phyloP scores from a whole-genome alignment of 1,139 yeast species.

The Arxiozyma bovina region DNA sequence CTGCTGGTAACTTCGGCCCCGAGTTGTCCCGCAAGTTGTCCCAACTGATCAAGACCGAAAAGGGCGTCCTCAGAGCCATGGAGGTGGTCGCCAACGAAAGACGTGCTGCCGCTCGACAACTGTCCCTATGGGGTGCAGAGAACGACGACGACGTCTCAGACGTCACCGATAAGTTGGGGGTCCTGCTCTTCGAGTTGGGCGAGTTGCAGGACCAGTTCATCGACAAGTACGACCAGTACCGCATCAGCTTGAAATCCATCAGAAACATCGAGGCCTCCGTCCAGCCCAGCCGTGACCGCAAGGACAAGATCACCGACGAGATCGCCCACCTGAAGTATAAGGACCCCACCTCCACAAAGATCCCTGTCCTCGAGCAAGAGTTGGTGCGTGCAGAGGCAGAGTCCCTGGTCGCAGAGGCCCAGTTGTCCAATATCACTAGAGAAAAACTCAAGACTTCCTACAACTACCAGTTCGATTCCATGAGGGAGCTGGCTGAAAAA shows the following conservation, averaged over 20 bases:
- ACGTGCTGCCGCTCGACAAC: slow-evolving; percentile 75
- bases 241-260: slow-evolving; percentile 70
- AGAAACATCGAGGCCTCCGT: slow-evolving; percentile 82
- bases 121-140: slow-evolving; percentile 77
- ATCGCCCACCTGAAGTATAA: slow-evolving; percentile 76
- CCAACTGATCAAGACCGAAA: slow-evolving; percentile 72
- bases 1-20: slow-evolving; percentile 73
- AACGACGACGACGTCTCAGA: slow-evolving; percentile 81
- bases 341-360: slow-evolving; percentile 78
- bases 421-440: slow-evolving; percentile 77
- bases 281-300: slow-evolving; percentile 80
- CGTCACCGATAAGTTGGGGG: slow-evolving; percentile 81
- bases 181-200: slow-evolving; percentile 71
- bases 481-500: slow-evolving; percentile 76
- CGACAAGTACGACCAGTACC: slow-evolving; percentile 78
- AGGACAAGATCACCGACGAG: slow-evolving; percentile 75
- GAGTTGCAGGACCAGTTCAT: slow-evolving; percentile 83
- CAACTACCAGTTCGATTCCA: slow-evolving; percentile 74
- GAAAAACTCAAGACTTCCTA: slow-evolving; percentile 80
- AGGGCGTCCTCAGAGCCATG: slow-evolving; percentile 69
- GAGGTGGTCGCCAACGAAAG: slow-evolving; percentile 73
- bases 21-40: slow-evolving; percentile 71
- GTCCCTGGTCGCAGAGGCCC: slow-evolving; percentile 84
- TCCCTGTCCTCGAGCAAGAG: slow-evolving; percentile 76
- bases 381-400: slow-evolving; percentile 88